phyloP scores from a whole-genome alignment of 306 rosid genomes.

The Quercus gilva region DNA sequence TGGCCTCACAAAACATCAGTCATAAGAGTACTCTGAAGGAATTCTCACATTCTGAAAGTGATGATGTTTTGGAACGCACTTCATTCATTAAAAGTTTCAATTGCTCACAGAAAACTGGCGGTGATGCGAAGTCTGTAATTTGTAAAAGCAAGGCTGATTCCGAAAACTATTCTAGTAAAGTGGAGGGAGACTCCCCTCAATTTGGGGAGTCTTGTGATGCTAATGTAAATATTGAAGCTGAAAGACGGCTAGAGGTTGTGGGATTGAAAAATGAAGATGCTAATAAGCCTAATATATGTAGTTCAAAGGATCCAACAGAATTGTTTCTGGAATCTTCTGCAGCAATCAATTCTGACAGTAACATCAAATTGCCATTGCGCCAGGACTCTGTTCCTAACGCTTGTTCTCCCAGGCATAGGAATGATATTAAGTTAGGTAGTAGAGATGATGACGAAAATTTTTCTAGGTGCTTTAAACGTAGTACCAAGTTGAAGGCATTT shows the following conservation, averaged over 20 bases:
- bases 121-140: slow-evolving; percentile 42
- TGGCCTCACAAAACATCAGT: slow-evolving; percentile 31
- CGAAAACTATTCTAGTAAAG: slow-evolving; percentile 31
- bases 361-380: slow-evolving; percentile 40
- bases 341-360: slow-evolving; percentile 26
- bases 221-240: slow-evolving; percentile 42
- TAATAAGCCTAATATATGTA: slow-evolving; percentile 40
- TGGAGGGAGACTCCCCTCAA: slow-evolving; percentile 37
- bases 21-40: slow-evolving; percentile 35
- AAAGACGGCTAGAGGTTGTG: slow-evolving; percentile 23
- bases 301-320: slow-evolving; percentile 47
- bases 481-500: slow-evolving; percentile 56
- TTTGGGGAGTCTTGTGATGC: slow-evolving; percentile 46
- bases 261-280: slow-evolving; percentile 37
- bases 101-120: slow-evolving; percentile 33
- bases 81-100: slow-evolving; percentile 38
- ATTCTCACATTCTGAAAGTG: slow-evolving; percentile 29
- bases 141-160: slow-evolving; percentile 35
- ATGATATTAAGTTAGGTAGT: slow-evolving; percentile 60
- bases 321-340: slow-evolving; percentile 43
- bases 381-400: slow-evolving; percentile 46
- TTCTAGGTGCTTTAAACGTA: slow-evolving; percentile 50
- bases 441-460: slow-evolving; percentile 90
- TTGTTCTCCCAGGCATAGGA: slow-evolving; percentile 58
- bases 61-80: slow-evolving; percentile 42